Percentiles rank a stretch among this genome's conserved stretches.
phyloP scores from a whole-genome alignment of 1,284 basidiomycete genomes.

The Xerocomus cyaneibrunnescens region DNA sequence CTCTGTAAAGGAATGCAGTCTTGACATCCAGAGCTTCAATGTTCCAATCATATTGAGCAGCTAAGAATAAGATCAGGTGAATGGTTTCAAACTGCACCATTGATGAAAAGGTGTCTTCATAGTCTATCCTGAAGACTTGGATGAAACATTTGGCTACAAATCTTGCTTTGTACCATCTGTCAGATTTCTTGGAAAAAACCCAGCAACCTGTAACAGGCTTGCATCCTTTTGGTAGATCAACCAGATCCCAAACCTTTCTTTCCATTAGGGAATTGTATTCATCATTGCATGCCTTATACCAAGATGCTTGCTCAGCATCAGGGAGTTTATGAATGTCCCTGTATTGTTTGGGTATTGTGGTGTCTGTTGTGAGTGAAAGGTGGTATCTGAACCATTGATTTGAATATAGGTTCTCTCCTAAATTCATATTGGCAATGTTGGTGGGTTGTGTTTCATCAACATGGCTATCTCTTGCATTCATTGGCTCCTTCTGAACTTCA shows the following conservation, averaged over 20 bases:
- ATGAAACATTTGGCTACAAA: background rate
- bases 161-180: too few species aligned
- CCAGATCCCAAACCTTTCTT: background rate
- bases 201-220: background rate
- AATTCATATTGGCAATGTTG: too few species aligned
- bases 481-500: too few species aligned
- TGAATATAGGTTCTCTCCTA: too few species aligned
- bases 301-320: background rate
- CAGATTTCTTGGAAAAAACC: background rate
- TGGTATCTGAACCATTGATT: too few species aligned
- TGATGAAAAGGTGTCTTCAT: too few species aligned
- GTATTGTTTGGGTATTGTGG: too few species aligned
- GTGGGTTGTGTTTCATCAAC: too few species aligned
- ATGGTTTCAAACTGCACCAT: background rate
- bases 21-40: background rate
- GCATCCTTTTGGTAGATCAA: background rate
- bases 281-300: background rate
- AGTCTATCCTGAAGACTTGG: too few species aligned
- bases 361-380: too few species aligned
- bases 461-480: too few species aligned
- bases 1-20: background rate
- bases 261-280: background rate
- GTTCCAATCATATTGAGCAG: background rate
- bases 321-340: too few species aligned
- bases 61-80: background rate